phyloP scores from a whole-genome alignment of 2,329 filamentous ascomycete genomes.

The Trichoderma sp. region DNA sequence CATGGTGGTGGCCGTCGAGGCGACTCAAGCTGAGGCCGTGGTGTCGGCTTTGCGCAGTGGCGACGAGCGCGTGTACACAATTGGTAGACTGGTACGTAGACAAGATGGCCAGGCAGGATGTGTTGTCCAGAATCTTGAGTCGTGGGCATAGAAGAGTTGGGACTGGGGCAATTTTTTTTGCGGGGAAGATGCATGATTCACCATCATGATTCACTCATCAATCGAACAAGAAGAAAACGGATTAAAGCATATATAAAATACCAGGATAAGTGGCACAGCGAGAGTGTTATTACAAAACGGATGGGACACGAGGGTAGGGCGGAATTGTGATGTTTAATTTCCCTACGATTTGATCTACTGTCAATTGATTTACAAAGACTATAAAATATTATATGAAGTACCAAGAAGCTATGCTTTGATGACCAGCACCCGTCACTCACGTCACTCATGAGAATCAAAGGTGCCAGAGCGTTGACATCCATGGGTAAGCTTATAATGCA shows the following conservation, averaged over 20 bases:
- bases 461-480: background rate
- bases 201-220: background rate
- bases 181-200: background rate
- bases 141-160: slow-evolving; percentile 32
- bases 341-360: background rate
- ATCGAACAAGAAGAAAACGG: background rate
- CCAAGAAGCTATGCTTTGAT: background rate
- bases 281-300: slow-evolving; percentile 17
- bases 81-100: slow-evolving; percentile 70
- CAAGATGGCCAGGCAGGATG: slow-evolving; percentile 42
- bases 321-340: background rate
- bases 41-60: slow-evolving; percentile 57
- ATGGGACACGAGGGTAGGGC: background rate
- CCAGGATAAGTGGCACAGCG: background rate
- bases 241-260: slow-evolving; percentile 12
- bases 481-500: background rate
- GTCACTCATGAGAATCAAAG: background rate
- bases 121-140: slow-evolving; percentile 39
- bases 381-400: background rate
- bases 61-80: slow-evolving; percentile 72
- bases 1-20: slow-evolving; percentile 83
- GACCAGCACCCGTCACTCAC: background rate
- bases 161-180: background rate
- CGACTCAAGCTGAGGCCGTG: slow-evolving; percentile 63
- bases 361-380: background rate